Base-by-base conservation (phyloP, 768 basidiomycete species). In the Lentinula sp. region DNA sequence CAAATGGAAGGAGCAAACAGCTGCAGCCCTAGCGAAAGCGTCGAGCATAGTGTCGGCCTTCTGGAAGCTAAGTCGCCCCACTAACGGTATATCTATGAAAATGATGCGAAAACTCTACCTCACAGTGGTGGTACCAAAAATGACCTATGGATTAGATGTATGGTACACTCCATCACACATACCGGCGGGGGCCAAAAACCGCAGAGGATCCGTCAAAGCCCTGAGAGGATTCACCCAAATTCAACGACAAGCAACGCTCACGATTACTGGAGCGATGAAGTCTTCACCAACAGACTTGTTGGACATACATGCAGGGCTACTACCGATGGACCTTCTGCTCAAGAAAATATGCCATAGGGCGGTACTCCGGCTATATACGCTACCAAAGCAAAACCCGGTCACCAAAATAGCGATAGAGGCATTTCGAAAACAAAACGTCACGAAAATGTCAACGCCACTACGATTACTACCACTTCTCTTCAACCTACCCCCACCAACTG, bases 261-360 rank as follows among this genome's bases (percentile, higher is more conserved):
- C 53, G 4, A 23, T 23, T 23, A 23, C 23, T 23, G 23, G 23
- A 23, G 23, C 23, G 2, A 23, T 23, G 23, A 23, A 34, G 1
- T 45, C 50, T 3, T 63, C 66, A 1, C 57, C 62, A 13, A 61
- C 57, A 1, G 64, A 67, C 45, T 31, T 61, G 8, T 40, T 63
- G 0, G 66, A 65, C 1, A 42, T 52, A 3, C 62, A 61, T 9
- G 34, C 63, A 11, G 34, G 56, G 4, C n/a, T 69, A 1, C 59
- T 61, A 0, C 69, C 68, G 5, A 50, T 66, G 13, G 53, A 59
- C 0, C 53, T 66, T 5, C 43, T 53, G 1, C 58, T 66, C 1
- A 32, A 63, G 1, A 57, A 62, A 21, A 28, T 50, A 0, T 65
- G 61, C 48, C 34, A 34, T 18, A 28, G 54, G 18, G 60, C 54